Evolutionary conservation across 768 basidiomycete species (phyloP).

Genomic region (Coprinopsis cinerea): DNA sequence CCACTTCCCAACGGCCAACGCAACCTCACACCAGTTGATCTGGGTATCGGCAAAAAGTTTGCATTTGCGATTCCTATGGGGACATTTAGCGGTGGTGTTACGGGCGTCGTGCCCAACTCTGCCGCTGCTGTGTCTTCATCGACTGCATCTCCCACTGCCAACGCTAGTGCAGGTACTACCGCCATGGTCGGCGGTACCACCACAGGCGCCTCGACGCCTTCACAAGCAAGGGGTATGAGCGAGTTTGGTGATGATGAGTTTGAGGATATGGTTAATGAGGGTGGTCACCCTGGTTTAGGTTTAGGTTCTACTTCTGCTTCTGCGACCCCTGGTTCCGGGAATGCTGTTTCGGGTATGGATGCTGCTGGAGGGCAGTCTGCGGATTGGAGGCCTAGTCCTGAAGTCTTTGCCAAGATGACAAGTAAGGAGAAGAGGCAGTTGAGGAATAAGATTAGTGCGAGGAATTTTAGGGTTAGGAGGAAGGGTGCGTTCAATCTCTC

Average conservation of each 20-base stretch:
- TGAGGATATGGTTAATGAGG: constrained; percentile 34
- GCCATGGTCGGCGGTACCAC: background rate
- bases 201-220: background rate
- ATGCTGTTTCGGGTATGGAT: no score
- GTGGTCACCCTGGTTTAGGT: background rate
- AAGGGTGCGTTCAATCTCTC: constrained; percentile 55
- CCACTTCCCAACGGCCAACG: constrained; percentile 9
- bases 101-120: no score
- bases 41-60: constrained; percentile 7
- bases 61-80: constrained; percentile 8
- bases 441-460: constrained; percentile 92
- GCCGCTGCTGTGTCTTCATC: no score
- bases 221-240: constrained; percentile 15
- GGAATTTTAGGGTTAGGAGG: constrained; percentile 91
- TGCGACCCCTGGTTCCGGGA: no score
- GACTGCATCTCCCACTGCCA: background rate
- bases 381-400: constrained; percentile 83
- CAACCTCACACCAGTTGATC: constrained; percentile 10
- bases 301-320: no score
- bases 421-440: constrained; percentile 96
- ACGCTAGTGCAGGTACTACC: background rate
- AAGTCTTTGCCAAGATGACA: constrained; percentile 92
- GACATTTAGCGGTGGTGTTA: background rate
- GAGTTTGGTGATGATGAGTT: constrained; percentile 38
- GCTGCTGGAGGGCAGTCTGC: constrained; percentile 35